These are phyloP conservation scores for Monosporascus ibericus DNA, from an alignment of 2,329 filamentous ascomycete genomes.

Conservation along the genomic window DNA sequence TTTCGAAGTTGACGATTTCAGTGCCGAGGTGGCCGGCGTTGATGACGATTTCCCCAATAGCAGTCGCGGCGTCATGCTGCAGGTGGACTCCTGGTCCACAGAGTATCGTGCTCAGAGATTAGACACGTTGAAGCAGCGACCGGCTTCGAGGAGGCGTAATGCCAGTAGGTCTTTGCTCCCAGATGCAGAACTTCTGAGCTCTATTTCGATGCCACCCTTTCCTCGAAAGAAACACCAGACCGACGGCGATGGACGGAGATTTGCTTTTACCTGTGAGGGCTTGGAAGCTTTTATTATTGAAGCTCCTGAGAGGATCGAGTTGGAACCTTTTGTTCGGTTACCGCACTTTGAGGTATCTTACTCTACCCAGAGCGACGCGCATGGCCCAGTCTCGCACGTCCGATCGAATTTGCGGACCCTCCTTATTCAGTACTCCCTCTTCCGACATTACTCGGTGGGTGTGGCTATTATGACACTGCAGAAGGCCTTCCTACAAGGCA, in stretches of 20 bases:
- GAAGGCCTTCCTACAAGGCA: constrained; percentile 58
- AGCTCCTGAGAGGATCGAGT: constrained; percentile 74
- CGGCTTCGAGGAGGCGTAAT: constrained; percentile 60
- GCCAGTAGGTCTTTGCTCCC: constrained; percentile 66
- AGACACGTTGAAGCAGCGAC: constrained; percentile 54
- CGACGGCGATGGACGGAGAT: constrained; percentile 69
- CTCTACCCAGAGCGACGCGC: constrained; percentile 76
- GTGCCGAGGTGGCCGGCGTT: constrained; percentile 81
- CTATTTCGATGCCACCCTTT: constrained; percentile 43
- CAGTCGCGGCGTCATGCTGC: constrained; percentile 75
- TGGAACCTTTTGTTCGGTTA: constrained; percentile 78
- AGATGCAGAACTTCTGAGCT: constrained; percentile 56
- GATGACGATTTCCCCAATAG: constrained; percentile 79
- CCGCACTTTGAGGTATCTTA: constrained; percentile 84
- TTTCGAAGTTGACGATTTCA: constrained; percentile 83
- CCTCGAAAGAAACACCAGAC: constrained; percentile 48
- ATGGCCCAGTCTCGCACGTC: constrained; percentile 82
- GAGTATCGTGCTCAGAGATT: constrained; percentile 82
- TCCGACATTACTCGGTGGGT: constrained; percentile 83
- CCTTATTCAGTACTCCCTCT: constrained; percentile 83
- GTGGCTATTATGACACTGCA: constrained; percentile 72
- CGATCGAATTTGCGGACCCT: constrained; percentile 76
- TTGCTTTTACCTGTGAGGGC: constrained; percentile 75
- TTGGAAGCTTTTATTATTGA: constrained; percentile 91
- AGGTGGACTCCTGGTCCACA: constrained; percentile 79